Evolutionary conservation across 345 rosid species (phyloP).

Genomic region (Pistacia atlantica): DNA sequence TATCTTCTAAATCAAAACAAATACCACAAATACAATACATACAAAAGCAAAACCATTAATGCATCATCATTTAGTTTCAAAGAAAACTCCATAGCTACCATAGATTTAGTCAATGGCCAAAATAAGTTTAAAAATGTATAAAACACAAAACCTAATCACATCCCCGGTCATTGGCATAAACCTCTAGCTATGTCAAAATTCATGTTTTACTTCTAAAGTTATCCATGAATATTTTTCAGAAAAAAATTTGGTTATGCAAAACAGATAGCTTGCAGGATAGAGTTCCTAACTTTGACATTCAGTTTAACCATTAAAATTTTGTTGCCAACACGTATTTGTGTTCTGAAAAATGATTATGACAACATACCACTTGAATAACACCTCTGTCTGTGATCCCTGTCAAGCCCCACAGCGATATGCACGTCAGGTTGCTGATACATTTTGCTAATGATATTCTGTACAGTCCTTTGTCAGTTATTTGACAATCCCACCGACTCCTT

Average conservation of each 20-base stretch:
- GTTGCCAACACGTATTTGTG: not conserved
- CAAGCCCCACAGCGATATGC: slow-evolving; percentile 87
- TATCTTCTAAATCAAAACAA: not conserved
- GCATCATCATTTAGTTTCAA: not conserved
- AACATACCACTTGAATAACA: slow-evolving; percentile 75
- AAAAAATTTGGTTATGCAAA: too few relatives aligned
- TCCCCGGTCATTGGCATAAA: not conserved
- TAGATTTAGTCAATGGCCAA: not conserved
- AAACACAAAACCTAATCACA: not conserved
- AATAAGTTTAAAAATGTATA: not conserved
- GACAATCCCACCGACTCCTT: slow-evolving; percentile 92
- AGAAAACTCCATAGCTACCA: not conserved
- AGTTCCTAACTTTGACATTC: not conserved
- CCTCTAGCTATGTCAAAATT: not conserved
- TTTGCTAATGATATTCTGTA: slow-evolving; percentile 62
- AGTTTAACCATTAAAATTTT: not conserved
- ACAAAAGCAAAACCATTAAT: not conserved
- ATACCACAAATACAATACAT: not conserved
- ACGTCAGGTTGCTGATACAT: slow-evolving; percentile 70
- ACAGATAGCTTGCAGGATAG: not conserved
- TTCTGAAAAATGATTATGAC: not conserved
- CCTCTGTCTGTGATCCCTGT: slow-evolving; percentile 89
- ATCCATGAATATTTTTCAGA: too few relatives aligned
- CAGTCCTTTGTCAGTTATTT: slow-evolving; percentile 80
- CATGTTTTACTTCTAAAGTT: not conserved